Evolutionary conservation across 108 stramenopile genomes (phyloP).

Genomic region (Hondaea fermentalgiana): DNA sequence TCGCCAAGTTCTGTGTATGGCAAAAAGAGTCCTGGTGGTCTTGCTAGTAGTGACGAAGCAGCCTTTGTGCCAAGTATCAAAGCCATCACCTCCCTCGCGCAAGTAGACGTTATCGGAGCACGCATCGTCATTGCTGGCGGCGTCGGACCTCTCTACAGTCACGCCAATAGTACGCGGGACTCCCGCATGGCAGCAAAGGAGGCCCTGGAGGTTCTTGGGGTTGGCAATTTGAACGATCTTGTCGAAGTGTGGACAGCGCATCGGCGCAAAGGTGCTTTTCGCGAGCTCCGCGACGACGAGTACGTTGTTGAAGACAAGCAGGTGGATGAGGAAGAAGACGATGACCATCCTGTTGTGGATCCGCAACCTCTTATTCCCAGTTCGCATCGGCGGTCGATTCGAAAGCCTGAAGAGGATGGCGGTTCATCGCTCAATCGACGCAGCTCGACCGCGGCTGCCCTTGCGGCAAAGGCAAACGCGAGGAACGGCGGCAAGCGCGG

Average conservation of each 20-base stretch:
- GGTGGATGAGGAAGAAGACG: not conserved
- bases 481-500: too few relatives aligned
- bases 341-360: not conserved
- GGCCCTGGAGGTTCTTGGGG: not conserved
- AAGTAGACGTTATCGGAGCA: not conserved
- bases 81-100: not conserved
- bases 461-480: too few relatives aligned
- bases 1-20: not conserved
- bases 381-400: not conserved
- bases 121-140: conserved; percentile 7
- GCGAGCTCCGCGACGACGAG: not conserved
- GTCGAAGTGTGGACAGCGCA: not conserved
- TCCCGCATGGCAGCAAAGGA: not conserved
- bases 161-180: not conserved
- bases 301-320: not conserved
- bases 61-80: not conserved
- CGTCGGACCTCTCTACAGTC: not conserved
- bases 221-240: not conserved
- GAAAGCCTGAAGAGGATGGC: not conserved
- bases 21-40: not conserved
- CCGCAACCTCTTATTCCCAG: not conserved
- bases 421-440: too few relatives aligned
- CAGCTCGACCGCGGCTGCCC: too few relatives aligned
- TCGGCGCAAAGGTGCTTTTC: not conserved
- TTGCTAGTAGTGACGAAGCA: not conserved